These are phyloP conservation scores for Nigrograna mackinnonii DNA, from an alignment of 2,329 filamentous ascomycete genomes.

Conservation along the genomic window DNA sequence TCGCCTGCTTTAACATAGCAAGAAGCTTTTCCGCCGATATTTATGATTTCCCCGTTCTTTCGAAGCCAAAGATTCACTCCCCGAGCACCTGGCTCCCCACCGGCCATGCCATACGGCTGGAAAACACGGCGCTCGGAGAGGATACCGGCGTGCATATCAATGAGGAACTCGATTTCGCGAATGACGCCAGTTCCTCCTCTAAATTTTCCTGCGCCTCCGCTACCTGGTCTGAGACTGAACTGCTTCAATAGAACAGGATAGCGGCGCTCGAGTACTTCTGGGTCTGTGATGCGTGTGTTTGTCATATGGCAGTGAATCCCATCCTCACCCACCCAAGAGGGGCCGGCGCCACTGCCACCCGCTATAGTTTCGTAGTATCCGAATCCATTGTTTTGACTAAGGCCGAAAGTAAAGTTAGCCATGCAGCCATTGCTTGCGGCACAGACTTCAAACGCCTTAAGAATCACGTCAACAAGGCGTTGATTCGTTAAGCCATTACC, in stretches of 20 bases:
- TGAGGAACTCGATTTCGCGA: constrained; percentile 74
- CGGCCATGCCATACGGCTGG: constrained; percentile 75
- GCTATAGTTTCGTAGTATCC: constrained; percentile 81
- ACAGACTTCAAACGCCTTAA: constrained; percentile 14
- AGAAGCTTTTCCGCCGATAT: background rate
- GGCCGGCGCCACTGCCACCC: constrained; percentile 70
- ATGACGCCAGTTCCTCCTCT: constrained; percentile 70
- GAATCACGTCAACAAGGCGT: constrained; percentile 17
- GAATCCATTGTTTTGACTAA: constrained; percentile 56
- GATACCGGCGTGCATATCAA: constrained; percentile 73
- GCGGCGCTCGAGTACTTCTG: constrained; percentile 71
- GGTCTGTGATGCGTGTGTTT: constrained; percentile 76
- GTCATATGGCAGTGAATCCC: constrained; percentile 78
- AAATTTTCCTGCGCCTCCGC: constrained; percentile 64
- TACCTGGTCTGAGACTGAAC: constrained; percentile 64
- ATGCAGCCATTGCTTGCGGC: constrained; percentile 18
- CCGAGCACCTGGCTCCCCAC: constrained; percentile 72
- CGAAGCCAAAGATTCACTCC: constrained; percentile 62
- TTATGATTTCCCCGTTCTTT: background rate
- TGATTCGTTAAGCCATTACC: constrained; percentile 13
- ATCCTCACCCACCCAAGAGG: constrained; percentile 67
- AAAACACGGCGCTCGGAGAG: constrained; percentile 72
- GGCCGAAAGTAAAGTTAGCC: constrained; percentile 35
- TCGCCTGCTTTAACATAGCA: background rate
- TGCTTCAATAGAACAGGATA: constrained; percentile 70